Percentiles rank a stretch among this genome's conserved stretches.
These are phyloP conservation scores for Monosporascus cannonballus DNA, from an alignment of 2,329 filamentous ascomycete species.

Conservation along the genomic window DNA sequence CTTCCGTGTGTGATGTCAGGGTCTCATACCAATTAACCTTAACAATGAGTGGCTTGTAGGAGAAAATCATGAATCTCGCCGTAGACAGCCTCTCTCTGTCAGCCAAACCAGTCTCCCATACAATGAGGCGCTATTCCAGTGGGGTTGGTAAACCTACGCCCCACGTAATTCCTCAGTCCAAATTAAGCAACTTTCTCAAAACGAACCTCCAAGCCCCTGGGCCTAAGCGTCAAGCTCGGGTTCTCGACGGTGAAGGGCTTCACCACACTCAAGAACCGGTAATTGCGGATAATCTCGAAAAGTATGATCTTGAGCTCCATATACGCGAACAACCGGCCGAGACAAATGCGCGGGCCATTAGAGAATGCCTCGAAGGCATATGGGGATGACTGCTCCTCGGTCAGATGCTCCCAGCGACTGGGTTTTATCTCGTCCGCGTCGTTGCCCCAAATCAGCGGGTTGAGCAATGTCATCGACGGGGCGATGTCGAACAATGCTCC, in stretches of 20 bases:
- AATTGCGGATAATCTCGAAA: conserved; percentile 5
- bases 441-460: conserved; percentile 30
- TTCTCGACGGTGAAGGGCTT: conserved; percentile 1
- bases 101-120: no score
- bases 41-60: no score
- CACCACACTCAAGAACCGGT: conserved; percentile 3
- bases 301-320: conserved; percentile 11
- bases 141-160: no score
- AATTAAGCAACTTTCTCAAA: conserved; percentile 1
- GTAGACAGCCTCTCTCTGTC: no score
- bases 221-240: conserved; percentile 4
- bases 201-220: conserved; percentile 1
- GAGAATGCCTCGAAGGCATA: conserved; percentile 22
- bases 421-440: conserved; percentile 31
- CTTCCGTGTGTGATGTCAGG: no score
- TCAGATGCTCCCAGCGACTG: conserved; percentile 27
- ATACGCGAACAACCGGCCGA: conserved; percentile 5
- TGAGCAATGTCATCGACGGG: conserved; percentile 27
- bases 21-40: no score
- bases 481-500: conserved; percentile 29
- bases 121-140: no score
- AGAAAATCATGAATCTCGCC: no score
- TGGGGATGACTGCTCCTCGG: conserved; percentile 18
- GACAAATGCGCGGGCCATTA: conserved; percentile 4
- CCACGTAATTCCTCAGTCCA: no score